phyloP scores from a whole-genome alignment of 768 basidiomycete species.

The Ramaria rubella region DNA sequence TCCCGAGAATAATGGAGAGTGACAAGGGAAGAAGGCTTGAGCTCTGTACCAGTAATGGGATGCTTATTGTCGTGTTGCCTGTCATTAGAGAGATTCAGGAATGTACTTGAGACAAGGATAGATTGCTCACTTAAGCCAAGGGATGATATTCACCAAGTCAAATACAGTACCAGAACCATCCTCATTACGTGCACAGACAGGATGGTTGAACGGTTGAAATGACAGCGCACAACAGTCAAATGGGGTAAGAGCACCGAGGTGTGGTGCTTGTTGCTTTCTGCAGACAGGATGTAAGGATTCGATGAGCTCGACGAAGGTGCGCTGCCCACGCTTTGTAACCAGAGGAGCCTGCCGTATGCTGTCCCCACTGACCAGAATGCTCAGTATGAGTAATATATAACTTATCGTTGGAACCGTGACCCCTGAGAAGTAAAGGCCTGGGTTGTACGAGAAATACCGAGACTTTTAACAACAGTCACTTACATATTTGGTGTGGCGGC shows the following conservation, averaged over 20 bases:
- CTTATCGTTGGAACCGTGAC: constrained; percentile 67
- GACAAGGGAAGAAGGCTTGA: constrained; percentile 68
- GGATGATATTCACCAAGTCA: constrained; percentile 87
- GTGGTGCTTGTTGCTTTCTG: constrained; percentile 42
- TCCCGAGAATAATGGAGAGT: constrained; percentile 80
- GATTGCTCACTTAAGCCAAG: constrained; percentile 77
- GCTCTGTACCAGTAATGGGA: constrained; percentile 66
- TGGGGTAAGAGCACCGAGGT: constrained; percentile 60
- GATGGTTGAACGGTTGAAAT: constrained; percentile 83
- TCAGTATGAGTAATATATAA: constrained; percentile 87
- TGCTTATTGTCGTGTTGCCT: constrained; percentile 80
- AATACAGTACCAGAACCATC: constrained; percentile 81
- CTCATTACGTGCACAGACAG: constrained; percentile 77
- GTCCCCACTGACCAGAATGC: constrained; percentile 72
- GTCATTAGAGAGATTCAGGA: constrained; percentile 13
- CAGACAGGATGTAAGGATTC: constrained; percentile 1
- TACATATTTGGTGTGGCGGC: background rate
- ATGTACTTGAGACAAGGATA: background rate
- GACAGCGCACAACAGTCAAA: constrained; percentile 92
- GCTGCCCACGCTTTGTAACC: constrained; percentile 60
- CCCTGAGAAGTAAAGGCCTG: constrained; percentile 14
- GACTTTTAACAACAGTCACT: background rate
- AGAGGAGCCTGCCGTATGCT: constrained; percentile 67
- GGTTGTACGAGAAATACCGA: no score
- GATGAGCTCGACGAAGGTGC: background rate